Evolutionary conservation across 2,329 filamentous ascomycete genomes (phyloP).

Genomic region (Ophiostoma triangulosporum): DNA sequence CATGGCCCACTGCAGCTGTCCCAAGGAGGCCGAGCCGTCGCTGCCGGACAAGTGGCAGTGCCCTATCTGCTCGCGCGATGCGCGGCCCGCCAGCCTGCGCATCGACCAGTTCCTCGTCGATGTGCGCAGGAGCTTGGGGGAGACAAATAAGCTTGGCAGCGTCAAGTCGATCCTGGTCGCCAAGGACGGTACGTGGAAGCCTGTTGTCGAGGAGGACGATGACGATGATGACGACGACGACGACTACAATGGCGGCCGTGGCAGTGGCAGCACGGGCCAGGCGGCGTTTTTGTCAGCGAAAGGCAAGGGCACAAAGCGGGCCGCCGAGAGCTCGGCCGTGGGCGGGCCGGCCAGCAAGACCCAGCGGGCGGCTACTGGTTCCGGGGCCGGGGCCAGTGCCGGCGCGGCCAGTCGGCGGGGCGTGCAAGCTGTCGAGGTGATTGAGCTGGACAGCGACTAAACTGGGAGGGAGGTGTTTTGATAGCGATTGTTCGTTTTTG

Average conservation of each 20-base stretch:
- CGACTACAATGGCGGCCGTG: not conserved
- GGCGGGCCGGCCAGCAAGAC: not conserved
- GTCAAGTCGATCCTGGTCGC: constrained; percentile 49
- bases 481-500: too few relatives aligned
- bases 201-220: constrained; percentile 20
- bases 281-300: not conserved
- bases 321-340: not conserved
- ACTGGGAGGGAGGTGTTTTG: too few relatives aligned
- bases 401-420: not conserved
- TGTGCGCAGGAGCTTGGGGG: constrained; percentile 43
- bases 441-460: constrained; percentile 9
- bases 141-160: constrained; percentile 29
- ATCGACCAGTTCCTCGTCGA: constrained; percentile 61
- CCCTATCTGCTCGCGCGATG: constrained; percentile 68
- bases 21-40: constrained; percentile 31
- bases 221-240: constrained; percentile 18
- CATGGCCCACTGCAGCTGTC: constrained; percentile 24
- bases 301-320: not conserved
- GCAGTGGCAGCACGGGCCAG: not conserved
- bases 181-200: constrained; percentile 51
- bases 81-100: constrained; percentile 55
- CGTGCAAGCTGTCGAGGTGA: not conserved
- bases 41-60: constrained; percentile 69
- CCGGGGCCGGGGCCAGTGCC: not conserved
- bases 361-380: not conserved